Percentiles rank a stretch among this genome's conserved stretches.
These are phyloP conservation scores for Pachyrhizus erosus DNA, from an alignment of 306 rosid species.

Conservation along the genomic window DNA sequence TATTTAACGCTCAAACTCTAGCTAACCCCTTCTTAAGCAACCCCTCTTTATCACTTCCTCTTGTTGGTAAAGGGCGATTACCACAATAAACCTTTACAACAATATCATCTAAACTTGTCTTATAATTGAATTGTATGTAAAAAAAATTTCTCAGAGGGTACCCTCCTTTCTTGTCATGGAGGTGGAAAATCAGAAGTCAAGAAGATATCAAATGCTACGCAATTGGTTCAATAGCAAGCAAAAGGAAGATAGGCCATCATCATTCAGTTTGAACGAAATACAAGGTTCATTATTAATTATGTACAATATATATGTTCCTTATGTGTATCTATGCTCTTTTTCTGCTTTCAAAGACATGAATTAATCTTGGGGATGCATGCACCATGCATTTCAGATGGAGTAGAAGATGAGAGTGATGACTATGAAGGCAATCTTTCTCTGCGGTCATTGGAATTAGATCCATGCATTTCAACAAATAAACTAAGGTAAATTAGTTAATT, in stretches of 20 bases:
- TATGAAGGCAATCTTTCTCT: slow-evolving; percentile 47
- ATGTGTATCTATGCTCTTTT: not conserved
- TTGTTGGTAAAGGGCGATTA: slow-evolving; percentile 52
- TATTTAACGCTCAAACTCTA: slow-evolving; percentile 51
- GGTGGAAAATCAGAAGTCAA: slow-evolving; percentile 49
- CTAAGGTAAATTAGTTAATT: slow-evolving; percentile 61
- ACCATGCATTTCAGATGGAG: slow-evolving; percentile 54
- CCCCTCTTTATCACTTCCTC: slow-evolving; percentile 43
- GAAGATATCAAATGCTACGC: slow-evolving; percentile 54
- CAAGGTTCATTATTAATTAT: slow-evolving; percentile 54
- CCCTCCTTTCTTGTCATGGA: slow-evolving; percentile 52
- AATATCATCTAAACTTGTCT: not conserved
- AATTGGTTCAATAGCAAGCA: slow-evolving; percentile 64
- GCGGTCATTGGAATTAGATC: slow-evolving; percentile 62
- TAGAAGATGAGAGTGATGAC: slow-evolving; percentile 55
- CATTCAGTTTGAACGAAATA: slow-evolving; percentile 49
- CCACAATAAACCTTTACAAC: slow-evolving; percentile 45
- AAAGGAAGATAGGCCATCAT: slow-evolving; percentile 45
- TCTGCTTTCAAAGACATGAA: slow-evolving; percentile 1
- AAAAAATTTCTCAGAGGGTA: not conserved
- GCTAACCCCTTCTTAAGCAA: slow-evolving; percentile 26
- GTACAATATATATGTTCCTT: not conserved
- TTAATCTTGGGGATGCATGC: slow-evolving; percentile 1
- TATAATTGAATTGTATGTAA: slow-evolving; percentile 8
- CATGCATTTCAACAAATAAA: slow-evolving; percentile 69